These are phyloP conservation scores for Diaporthe citriasiana DNA, from an alignment of 2,329 filamentous ascomycete species.

Conservation along the genomic window DNA sequence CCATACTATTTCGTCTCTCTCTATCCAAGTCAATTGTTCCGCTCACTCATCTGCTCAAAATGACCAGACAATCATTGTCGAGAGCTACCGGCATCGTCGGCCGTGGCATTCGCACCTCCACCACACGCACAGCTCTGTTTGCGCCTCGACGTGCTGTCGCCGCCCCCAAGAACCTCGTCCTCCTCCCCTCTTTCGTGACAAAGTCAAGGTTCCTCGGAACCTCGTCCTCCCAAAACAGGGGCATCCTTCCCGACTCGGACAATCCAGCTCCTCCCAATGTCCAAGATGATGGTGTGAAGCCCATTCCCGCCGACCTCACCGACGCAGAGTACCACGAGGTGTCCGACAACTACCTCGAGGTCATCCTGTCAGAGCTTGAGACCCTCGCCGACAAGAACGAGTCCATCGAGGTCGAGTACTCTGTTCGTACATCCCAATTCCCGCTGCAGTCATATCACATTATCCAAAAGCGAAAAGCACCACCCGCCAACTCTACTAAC, in stretches of 20 bases:
- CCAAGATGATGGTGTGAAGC: slow-evolving; percentile 49
- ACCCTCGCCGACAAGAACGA: slow-evolving; percentile 78
- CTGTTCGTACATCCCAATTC: slow-evolving; percentile 68
- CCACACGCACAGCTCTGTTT: slow-evolving; percentile 26
- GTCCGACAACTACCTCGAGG: slow-evolving; percentile 80
- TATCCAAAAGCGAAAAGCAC: slow-evolving; percentile 23
- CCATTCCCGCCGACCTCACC: slow-evolving; percentile 72
- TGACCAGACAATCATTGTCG: slow-evolving; percentile 41
- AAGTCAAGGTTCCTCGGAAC: slow-evolving; percentile 49
- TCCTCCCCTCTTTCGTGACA: background rate
- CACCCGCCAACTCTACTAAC: slow-evolving; percentile 39
- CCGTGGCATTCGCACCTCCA: slow-evolving; percentile 36
- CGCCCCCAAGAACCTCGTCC: background rate
- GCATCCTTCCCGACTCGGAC: slow-evolving; percentile 72
- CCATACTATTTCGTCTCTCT: background rate
- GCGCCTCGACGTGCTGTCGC: slow-evolving; percentile 28
- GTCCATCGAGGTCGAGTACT: slow-evolving; percentile 90
- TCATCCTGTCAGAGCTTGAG: slow-evolving; percentile 74
- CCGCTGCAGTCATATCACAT: background rate
- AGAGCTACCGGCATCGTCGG: slow-evolving; percentile 33
- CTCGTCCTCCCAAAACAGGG: slow-evolving; percentile 56
- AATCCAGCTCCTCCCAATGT: slow-evolving; percentile 64
- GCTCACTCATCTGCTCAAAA: slow-evolving; percentile 3
- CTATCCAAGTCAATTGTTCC: background rate
- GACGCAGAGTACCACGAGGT: slow-evolving; percentile 82